A percentile compares a stretch with the other conserved stretches of the same genome.
Evolutionary conservation across 768 basidiomycete species (phyloP).

Genomic region (Tulasnella sp.): DNA sequence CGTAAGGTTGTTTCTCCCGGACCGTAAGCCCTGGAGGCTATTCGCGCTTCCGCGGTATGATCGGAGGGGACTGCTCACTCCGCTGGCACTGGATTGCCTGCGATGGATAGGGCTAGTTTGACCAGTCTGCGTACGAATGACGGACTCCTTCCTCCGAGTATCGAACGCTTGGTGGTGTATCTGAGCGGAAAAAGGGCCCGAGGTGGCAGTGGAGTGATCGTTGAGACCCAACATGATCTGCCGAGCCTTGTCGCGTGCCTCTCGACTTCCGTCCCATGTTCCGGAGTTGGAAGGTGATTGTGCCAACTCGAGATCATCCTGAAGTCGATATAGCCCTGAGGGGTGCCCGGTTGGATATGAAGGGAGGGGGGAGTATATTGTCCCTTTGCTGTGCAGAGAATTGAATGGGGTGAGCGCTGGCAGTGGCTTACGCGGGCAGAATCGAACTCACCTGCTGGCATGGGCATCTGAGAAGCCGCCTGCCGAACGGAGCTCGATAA

Average conservation of each 20-base stretch:
- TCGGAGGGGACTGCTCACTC: not conserved
- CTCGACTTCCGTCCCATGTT: not conserved
- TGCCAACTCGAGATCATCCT: too few relatives aligned
- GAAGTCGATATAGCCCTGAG: too few relatives aligned
- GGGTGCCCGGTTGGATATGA: too few relatives aligned
- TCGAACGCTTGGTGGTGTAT: not conserved
- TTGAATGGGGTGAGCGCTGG: too few relatives aligned
- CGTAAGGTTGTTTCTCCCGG: not conserved
- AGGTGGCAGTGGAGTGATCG: not conserved
- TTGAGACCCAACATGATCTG: not conserved
- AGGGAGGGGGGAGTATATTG: too few relatives aligned
- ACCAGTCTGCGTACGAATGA: too few relatives aligned
- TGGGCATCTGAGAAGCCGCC: not conserved
- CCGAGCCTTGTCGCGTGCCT: not conserved
- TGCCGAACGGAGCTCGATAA: not conserved
- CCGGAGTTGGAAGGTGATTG: too few relatives aligned
- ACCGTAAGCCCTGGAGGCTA: not conserved
- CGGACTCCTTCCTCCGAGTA: not conserved
- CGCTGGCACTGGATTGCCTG: not conserved
- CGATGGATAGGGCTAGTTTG: not conserved
- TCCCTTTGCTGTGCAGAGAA: too few relatives aligned
- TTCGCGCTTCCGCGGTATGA: not conserved
- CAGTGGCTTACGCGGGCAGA: too few relatives aligned
- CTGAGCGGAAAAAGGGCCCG: not conserved
- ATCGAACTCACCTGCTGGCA: too few relatives aligned